Base-by-base conservation (phyloP, 2,329 filamentous ascomycete species). In the Arachnopeziza araneosa region DNA sequence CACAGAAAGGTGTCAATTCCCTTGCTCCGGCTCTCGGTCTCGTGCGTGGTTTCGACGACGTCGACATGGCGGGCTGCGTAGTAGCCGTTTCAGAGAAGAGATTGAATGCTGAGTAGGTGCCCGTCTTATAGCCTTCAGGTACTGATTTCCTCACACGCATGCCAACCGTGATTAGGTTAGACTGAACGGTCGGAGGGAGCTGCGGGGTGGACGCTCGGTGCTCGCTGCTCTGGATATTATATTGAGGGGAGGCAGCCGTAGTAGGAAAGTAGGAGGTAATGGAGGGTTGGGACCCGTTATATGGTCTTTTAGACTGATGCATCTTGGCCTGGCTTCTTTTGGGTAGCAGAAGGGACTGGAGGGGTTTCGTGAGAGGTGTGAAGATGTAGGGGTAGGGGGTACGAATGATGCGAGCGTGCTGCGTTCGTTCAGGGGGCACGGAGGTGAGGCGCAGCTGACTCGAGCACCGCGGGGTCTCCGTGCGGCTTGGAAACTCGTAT, bases 111-210 rank as follows among this genome's bases (percentile, higher is more conserved):
- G 72, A 75, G 70, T 79, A 76, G 56, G 71, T 68, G 3, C 83
- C 83, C 1, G 90, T 96, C 78, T 96, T 96, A 81, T 97, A 97
- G 61, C 93, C 93, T 73, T 97, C 93, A 0, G 91, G 89, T 8
- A 98, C 89, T 12, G 90, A 90, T 77, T 98, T 98, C 72, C 93
- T 89, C 55, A 98, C 83, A 24, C 93, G 88, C 92, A 97, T 97
- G 69, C 93, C 93, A 65, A 98, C 93, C 69, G 83, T 90, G 50
- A 97, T 80, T n/a, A 98, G 86, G 63, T 89, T 89, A 44, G 92
- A 82, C 75, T 96, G 91, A 32, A 96, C 68, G 2, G 85, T 83
- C 19, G 78, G 75, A 10, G 75, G 72, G 32, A 72, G 75, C 36
- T 44, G 36, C 36, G 36, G 66, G 56, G 6, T 4, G 66, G 58